Percentiles rank a stretch among this genome's conserved stretches.
Conservation (phyloP, 257 asterid species). For the Lycium barbarum region DNA sequence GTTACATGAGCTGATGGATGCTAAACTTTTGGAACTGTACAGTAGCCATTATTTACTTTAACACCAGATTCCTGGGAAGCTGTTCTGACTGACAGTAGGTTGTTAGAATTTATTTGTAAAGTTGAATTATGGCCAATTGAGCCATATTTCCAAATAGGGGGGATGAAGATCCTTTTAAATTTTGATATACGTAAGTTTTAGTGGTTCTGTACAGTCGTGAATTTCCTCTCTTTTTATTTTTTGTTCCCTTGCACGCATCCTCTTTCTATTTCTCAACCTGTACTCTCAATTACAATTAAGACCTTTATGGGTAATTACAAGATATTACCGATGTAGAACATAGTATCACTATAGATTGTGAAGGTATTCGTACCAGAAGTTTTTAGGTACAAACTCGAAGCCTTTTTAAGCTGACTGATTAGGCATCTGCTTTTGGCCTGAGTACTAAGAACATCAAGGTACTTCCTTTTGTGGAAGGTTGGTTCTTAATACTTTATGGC, state of each 20-base stretch:
- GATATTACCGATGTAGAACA: not conserved
- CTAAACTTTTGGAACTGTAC: constrained; percentile 20
- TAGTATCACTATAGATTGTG: not conserved
- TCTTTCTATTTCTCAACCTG: constrained; percentile 4
- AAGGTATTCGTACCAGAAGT: not conserved
- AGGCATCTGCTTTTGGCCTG: not conserved
- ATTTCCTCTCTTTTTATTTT: not conserved
- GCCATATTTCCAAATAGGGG: not conserved
- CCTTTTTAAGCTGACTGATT: not conserved
- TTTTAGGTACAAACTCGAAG: not conserved
- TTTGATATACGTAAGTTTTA: not conserved
- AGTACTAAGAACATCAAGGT: not conserved
- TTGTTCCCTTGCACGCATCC: not conserved
- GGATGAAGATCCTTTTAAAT: not conserved
- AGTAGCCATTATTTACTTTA: constrained; percentile 22
- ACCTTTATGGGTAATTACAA: not conserved
- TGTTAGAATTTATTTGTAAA: constrained; percentile 21
- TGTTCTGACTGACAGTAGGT: constrained; percentile 15
- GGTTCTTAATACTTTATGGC: not conserved
- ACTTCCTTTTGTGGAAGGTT: too few relatives aligned
- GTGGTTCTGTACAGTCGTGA: not conserved
- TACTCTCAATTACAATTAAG: not conserved
- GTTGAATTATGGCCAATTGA: constrained; percentile 13
- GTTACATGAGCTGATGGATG: not conserved
- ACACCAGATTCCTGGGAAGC: not conserved